Evolutionary conservation across 345 rosid genomes (phyloP).

Genomic region (Luvunga scandens): DNA sequence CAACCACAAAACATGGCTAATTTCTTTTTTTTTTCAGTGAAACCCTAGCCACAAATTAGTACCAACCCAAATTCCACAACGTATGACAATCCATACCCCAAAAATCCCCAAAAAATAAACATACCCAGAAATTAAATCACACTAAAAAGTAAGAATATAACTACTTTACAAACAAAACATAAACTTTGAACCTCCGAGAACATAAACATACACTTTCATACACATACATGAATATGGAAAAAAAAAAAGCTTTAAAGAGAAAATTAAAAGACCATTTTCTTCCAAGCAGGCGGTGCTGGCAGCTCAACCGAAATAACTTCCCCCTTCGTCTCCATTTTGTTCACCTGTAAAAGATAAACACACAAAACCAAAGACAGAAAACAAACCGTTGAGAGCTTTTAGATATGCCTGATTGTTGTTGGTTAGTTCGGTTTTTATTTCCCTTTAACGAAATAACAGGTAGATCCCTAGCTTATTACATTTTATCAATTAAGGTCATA

Average conservation of each 20-base stretch:
- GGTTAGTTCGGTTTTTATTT: slow-evolving; percentile 12
- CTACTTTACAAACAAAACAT: neutral
- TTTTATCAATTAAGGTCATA: no score
- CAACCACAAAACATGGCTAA: neutral
- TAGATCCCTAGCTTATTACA: no score
- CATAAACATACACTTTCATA: neutral
- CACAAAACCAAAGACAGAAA: neutral
- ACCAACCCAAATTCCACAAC: slow-evolving; percentile 2
- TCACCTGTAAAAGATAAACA: slow-evolving; percentile 21
- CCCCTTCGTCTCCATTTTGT: slow-evolving; percentile 43
- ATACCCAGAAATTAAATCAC: slow-evolving; percentile 1
- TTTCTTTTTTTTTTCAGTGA: neutral
- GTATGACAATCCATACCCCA: neutral
- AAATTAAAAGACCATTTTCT: slow-evolving; percentile 54
- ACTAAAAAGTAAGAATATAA: neutral
- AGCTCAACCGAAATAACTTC: slow-evolving; percentile 66
- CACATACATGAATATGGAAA: neutral
- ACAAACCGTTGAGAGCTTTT: slow-evolving; percentile 35
- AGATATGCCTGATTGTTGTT: slow-evolving; percentile 25
- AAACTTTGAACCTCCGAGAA: neutral
- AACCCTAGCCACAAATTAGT: slow-evolving; percentile 13
- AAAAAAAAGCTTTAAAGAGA: neutral
- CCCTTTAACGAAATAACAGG: neutral
- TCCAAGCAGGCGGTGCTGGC: slow-evolving; percentile 79
- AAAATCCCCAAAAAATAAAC: neutral